A percentile compares a stretch with the other conserved stretches of the same genome.
Conservation (phyloP, 1,284 basidiomycete genomes). For the Anthracocystis setariae region DNA sequence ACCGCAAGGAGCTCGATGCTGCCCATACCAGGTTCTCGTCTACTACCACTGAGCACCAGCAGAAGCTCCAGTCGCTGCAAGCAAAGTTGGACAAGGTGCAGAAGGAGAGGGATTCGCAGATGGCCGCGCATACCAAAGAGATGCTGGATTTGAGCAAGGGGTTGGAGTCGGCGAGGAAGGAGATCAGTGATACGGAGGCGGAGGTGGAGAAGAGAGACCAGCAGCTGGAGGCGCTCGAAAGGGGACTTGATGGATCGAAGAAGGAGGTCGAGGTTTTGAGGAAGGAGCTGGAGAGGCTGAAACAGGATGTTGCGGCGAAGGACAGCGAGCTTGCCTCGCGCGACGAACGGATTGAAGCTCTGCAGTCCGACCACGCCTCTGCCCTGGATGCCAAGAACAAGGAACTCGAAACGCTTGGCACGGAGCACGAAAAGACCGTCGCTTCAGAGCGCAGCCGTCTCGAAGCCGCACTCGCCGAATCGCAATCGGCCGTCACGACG, state of each 20-base stretch:
- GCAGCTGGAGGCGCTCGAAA: constrained; percentile 6
- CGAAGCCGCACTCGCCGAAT: constrained; percentile 11
- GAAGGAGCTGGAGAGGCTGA: constrained; percentile 9
- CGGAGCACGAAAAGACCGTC: constrained; percentile 13
- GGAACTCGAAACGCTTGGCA: constrained; percentile 6
- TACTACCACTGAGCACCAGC: constrained; percentile 7
- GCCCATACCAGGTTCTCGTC: constrained; percentile 8
- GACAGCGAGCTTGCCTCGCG: constrained; percentile 10
- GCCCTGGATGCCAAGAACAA: constrained; percentile 6
- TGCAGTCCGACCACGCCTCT: constrained; percentile 14
- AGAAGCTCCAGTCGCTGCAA: constrained; percentile 23
- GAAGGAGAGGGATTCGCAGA: constrained; percentile 34
- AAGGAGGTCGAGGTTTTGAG: constrained; percentile 8
- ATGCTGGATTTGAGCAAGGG: constrained; percentile 39
- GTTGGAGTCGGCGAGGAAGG: constrained; percentile 11
- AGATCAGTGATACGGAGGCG: constrained; percentile 20
- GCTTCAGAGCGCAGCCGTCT: constrained; percentile 18
- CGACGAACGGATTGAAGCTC: constrained; percentile 17
- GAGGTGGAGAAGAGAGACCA: constrained; percentile 16
- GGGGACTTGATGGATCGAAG: not conserved
- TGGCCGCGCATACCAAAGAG: constrained; percentile 30
- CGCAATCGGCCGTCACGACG: constrained; percentile 8
- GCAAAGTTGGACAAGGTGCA: constrained; percentile 21
- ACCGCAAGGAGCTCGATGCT: constrained; percentile 14
- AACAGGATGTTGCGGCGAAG: constrained; percentile 11